Evolutionary conservation across 148 eudicot genomes (phyloP).

Genomic region (Selenicereus undatus): DNA sequence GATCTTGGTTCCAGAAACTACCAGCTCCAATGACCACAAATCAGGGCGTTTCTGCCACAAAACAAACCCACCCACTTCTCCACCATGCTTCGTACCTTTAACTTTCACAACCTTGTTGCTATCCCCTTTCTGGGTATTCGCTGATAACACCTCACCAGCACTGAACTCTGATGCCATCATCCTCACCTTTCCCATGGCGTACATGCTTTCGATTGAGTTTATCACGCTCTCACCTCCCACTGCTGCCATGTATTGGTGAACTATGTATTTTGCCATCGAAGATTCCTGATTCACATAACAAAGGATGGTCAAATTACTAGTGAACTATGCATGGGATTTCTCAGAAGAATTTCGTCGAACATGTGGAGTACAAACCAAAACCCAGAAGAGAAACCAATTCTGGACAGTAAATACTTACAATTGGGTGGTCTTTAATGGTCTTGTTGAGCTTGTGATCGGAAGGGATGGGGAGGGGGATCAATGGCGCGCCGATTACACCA

Average conservation of each 20-base stretch:
- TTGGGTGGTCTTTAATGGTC: slow-evolving; percentile 63
- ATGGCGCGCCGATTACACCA: slow-evolving; percentile 82
- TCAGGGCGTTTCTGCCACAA: slow-evolving; percentile 87
- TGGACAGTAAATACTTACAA: slow-evolving; percentile 42
- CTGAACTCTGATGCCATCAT: slow-evolving; percentile 72
- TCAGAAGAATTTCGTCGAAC: slow-evolving; percentile 2
- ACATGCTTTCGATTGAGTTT: slow-evolving; percentile 77
- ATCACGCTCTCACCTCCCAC: slow-evolving; percentile 79
- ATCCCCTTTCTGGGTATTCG: slow-evolving; percentile 18
- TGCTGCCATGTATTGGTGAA: slow-evolving; percentile 92
- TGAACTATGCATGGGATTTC: background rate
- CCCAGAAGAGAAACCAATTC: background rate
- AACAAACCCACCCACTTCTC: slow-evolving; percentile 83
- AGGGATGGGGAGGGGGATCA: slow-evolving; percentile 68
- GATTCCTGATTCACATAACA: slow-evolving; percentile 53
- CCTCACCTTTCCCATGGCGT: slow-evolving; percentile 87
- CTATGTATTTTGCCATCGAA: slow-evolving; percentile 91
- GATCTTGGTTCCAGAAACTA: slow-evolving; percentile 80
- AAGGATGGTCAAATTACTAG: background rate
- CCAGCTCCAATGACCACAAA: slow-evolving; percentile 81
- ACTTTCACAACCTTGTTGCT: slow-evolving; percentile 42
- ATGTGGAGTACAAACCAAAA: background rate
- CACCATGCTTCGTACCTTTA: slow-evolving; percentile 48
- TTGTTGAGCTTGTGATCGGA: slow-evolving; percentile 26
- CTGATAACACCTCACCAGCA: slow-evolving; percentile 45